These are phyloP conservation scores for Trypethelium eluteriae DNA, from an alignment of 495 filamentous ascomycete species.

Conservation along the genomic window DNA sequence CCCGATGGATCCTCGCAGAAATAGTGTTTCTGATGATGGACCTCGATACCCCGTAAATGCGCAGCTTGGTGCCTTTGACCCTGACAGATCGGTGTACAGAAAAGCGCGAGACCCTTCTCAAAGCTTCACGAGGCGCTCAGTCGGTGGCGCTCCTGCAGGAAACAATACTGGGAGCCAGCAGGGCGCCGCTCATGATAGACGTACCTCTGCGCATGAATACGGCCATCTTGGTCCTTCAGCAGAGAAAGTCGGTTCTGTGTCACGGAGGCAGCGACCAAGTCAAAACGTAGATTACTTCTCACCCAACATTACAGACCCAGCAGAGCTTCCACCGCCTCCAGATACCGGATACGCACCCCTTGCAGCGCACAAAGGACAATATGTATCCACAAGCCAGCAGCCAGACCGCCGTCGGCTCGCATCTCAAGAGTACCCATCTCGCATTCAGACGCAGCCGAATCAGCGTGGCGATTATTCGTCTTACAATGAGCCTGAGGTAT, in stretches of 20 bases:
- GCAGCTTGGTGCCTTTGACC: neutral
- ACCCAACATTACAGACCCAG: neutral
- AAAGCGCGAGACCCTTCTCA: conserved; percentile 6
- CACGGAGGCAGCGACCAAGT: neutral
- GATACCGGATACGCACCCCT: neutral
- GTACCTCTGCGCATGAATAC: neutral
- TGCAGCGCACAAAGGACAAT: neutral
- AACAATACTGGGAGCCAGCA: neutral
- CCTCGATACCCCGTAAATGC: neutral
- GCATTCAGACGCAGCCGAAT: neutral
- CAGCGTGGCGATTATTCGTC: neutral
- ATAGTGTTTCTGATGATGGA: neutral
- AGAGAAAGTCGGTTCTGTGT: neutral
- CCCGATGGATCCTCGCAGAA: neutral
- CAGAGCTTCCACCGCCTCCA: neutral
- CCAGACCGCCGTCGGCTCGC: neutral
- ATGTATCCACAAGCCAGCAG: neutral
- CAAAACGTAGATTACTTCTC: neutral
- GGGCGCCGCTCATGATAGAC: neutral
- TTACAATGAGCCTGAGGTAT: conserved; percentile 7
- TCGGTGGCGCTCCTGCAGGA: neutral
- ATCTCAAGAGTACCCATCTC: neutral
- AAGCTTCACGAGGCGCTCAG: conserved; percentile 1
- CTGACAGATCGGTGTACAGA: neutral
- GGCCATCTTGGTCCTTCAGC: neutral